Evolutionary conservation across 257 asterid species (phyloP).

Genomic region (Gynochthodes officinalis): DNA sequence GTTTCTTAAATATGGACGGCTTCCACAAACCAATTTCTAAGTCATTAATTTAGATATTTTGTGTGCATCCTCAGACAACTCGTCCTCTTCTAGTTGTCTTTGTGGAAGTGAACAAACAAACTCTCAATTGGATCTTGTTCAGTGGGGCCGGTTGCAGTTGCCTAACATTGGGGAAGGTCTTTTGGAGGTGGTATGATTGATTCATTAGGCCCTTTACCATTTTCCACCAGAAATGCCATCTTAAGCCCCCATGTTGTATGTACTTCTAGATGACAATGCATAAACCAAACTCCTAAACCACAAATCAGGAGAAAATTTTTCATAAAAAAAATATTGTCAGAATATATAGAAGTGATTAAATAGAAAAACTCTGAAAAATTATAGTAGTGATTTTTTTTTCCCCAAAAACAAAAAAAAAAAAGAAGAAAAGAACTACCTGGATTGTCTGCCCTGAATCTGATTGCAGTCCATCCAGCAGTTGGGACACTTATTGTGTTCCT

Average conservation of each 20-base stretch:
- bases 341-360: too few species aligned
- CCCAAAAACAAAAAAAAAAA: too few species aligned
- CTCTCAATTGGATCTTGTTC: not conserved
- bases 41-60: not conserved
- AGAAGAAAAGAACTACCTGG: conserved; percentile 52
- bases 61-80: not conserved
- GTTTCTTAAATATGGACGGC: not conserved
- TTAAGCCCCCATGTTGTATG: conserved; percentile 84
- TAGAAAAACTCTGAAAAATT: not conserved
- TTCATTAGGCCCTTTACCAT: conserved; percentile 54
- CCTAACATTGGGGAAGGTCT: conserved; percentile 66
- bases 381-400: too few species aligned
- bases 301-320: not conserved
- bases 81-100: conserved; percentile 5
- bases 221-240: conserved; percentile 72
- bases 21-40: not conserved
- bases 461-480: conserved; percentile 66
- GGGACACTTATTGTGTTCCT: conserved; percentile 70
- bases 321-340: not conserved
- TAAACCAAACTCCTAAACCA: conserved; percentile 58
- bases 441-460: conserved; percentile 68
- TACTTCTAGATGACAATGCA: conserved; percentile 78
- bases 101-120: not conserved
- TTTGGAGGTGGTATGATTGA: conserved; percentile 60
- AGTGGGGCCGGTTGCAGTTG: not conserved